Evolutionary conservation across 345 rosid genomes (phyloP), one percentile per base, ranked within the genome.

Genomic region (Excoecaria cochinchinensis): DNA sequence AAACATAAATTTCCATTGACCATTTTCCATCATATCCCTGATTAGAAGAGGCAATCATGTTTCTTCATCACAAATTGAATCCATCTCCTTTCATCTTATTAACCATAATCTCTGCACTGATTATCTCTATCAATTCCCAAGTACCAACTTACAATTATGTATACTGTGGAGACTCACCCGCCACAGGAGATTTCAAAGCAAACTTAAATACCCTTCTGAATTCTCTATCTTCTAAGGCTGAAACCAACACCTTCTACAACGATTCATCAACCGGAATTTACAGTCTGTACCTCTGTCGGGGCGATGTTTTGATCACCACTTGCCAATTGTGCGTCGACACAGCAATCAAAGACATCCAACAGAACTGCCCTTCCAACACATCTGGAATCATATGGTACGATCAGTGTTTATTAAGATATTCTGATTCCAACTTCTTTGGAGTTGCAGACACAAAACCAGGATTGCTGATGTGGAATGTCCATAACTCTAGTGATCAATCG

Each of bases 391-490:
- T 84, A 1, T 82, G 83, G 87, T 82, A 81, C 8, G 87, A 84
- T n/a, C 10, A 74, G 69, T 84, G 87, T 82, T 56, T 68, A 77
- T 5, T 84, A 31, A 81, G 85, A n/a, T 84, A 82, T 74, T 79
- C 85, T 4, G 25, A 77, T 24, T 24, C 38, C 14, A 53, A 70
- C n/a, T 75, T 78, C 78, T 70, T 79, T 25, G 61, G 77, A 3
- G 8, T 8, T 14, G 52, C 48, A 14, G 13, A 58, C 38, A 53
- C 15, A 0, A 0, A 0, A 1, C 74, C 75, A 3, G 1, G 0
- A 5, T 0, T 39, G 46, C 0, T 56, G 25, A 7, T 78, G 79
- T 73, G 51, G 67, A 82, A 80, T 38, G 15, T 0, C 5, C 6
- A 2, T 14, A 85, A 80, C 50, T 73, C 13, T 14, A 50, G 69